Evolutionary conservation across 768 basidiomycete species (phyloP).

Genomic region (Tephrocybe sp.): DNA sequence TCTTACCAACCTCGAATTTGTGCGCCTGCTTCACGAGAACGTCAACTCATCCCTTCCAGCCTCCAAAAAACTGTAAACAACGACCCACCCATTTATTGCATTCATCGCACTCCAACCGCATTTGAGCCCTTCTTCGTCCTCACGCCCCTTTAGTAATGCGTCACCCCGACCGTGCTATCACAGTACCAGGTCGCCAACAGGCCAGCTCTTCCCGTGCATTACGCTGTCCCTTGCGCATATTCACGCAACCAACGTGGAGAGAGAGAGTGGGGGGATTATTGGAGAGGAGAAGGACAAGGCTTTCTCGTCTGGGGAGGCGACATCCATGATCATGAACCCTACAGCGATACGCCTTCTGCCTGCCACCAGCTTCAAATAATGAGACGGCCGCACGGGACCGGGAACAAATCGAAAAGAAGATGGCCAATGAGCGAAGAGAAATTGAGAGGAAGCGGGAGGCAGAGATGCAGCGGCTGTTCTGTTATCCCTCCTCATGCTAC

Average conservation of each 20-base stretch:
- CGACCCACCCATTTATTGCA: conserved; percentile 91
- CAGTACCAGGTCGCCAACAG: conserved; percentile 70
- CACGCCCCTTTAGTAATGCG: conserved; percentile 29
- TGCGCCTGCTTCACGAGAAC: conserved; percentile 69
- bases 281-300: conserved; percentile 82
- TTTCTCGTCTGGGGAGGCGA: too few relatives aligned
- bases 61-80: conserved; percentile 76
- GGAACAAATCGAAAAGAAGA: conserved; percentile 60
- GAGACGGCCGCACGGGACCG: conserved; percentile 65
- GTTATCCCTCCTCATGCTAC: too few relatives aligned
- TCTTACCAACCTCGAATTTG: conserved; percentile 70
- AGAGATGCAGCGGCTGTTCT: too few relatives aligned
- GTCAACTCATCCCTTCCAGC: conserved; percentile 30
- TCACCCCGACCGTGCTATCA: conserved; percentile 78
- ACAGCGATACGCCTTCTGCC: too few relatives aligned
- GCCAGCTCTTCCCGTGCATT: conserved; percentile 79
- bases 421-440: conserved; percentile 37
- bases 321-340: too few relatives aligned
- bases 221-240: conserved; percentile 69
- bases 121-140: conserved; percentile 40
- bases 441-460: conserved; percentile 49
- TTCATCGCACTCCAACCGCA: conserved; percentile 88
- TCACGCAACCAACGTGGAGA: background rate
- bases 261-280: conserved; percentile 1
- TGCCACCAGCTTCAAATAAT: too few relatives aligned